Evolutionary conservation across 768 basidiomycete genomes (phyloP).

Genomic region (Tylopilus sp.): DNA sequence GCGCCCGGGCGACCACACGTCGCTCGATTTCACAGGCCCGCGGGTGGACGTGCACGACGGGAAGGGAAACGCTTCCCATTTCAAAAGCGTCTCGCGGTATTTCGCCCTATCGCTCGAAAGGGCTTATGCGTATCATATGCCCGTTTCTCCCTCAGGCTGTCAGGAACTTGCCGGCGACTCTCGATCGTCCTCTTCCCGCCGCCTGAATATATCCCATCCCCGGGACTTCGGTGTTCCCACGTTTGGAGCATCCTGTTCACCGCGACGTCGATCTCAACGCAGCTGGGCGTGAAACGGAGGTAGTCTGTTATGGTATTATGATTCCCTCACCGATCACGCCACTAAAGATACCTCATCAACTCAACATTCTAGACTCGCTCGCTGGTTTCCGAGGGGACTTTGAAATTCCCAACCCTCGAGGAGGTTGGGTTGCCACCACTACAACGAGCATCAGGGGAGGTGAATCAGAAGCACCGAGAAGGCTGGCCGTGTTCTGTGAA

Average conservation of each 20-base stretch:
- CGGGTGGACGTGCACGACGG: constrained; percentile 2
- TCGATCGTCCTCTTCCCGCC: constrained; percentile 5
- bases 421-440: constrained; percentile 16
- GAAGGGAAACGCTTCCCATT: constrained; percentile 1
- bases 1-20: background rate
- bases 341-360: constrained; percentile 3
- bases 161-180: constrained; percentile 6
- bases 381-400: constrained; percentile 19
- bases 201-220: constrained; percentile 2
- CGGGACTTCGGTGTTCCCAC: constrained; percentile 16
- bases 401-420: constrained; percentile 22
- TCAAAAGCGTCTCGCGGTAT: constrained; percentile 9
- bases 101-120: background rate
- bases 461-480: constrained; percentile 24
- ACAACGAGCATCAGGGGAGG: constrained; percentile 31
- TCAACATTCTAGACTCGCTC: constrained; percentile 17
- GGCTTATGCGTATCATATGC: background rate
- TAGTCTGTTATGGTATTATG: constrained; percentile 13
- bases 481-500: constrained; percentile 17
- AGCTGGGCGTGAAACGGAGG: constrained; percentile 14
- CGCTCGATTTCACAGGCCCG: background rate
- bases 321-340: constrained; percentile 16
- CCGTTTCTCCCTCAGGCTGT: constrained; percentile 10
- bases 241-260: constrained; percentile 5
- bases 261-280: constrained; percentile 14